Conservation (phyloP, 371 early-diverging fungal genomes). For the Mortierella sp. region DNA sequence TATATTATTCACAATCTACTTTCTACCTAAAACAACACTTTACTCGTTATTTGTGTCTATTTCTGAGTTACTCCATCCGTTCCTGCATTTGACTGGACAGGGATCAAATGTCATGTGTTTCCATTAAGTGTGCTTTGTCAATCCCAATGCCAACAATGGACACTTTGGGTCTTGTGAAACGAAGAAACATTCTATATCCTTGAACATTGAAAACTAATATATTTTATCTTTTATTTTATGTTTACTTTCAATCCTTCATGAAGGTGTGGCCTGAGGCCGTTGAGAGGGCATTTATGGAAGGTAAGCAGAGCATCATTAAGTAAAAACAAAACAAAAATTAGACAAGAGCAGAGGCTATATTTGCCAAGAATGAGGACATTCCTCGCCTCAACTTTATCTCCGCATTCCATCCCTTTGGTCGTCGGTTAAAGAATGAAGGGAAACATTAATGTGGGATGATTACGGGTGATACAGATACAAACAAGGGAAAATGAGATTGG, state of each 20-base stretch:
- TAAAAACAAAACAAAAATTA: not conserved
- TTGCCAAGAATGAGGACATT: constrained; percentile 3
- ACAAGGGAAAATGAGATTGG: not conserved
- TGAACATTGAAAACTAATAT: not conserved
- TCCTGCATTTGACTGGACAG: not conserved
- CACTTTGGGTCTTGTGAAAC: not conserved
- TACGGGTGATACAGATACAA: constrained; percentile 16
- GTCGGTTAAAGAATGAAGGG: constrained; percentile 3
- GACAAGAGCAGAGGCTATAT: not conserved
- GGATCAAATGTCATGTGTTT: not conserved
- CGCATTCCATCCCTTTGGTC: constrained; percentile 14
- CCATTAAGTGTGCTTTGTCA: not conserved
- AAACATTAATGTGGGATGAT: constrained; percentile 31
- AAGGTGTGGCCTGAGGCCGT: constrained; percentile 82
- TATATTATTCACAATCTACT: too few relatives aligned
- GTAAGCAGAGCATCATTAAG: constrained; percentile 44
- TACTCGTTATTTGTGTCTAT: not conserved
- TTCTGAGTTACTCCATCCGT: not conserved
- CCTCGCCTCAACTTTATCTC: constrained; percentile 8
- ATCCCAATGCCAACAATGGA: not conserved
- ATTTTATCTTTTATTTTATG: not conserved
- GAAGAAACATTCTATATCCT: not conserved
- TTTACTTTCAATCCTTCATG: not conserved
- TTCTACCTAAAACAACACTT: too few relatives aligned
- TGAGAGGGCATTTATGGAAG: constrained; percentile 78